Conservation (phyloP, 352 stramenopile genomes). For the Globisporangium camurandrum region DNA sequence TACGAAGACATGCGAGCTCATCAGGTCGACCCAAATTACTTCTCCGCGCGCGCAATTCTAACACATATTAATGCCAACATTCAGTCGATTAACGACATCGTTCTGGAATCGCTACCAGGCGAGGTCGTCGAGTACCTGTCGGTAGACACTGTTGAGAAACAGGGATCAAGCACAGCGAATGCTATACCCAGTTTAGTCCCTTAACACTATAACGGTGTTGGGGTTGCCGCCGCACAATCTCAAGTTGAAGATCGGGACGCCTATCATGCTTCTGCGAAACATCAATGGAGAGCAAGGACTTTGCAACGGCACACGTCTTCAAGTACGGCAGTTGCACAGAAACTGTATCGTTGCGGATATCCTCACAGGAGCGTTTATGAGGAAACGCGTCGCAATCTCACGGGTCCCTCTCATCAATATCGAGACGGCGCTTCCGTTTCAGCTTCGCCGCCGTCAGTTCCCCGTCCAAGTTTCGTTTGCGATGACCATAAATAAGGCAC, state of each 20-base stretch:
- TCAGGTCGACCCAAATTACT: neutral
- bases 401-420: slow-evolving; percentile 14
- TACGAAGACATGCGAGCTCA: neutral
- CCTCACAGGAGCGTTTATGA: slow-evolving; percentile 13
- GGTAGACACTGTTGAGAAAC: neutral
- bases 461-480: slow-evolving; percentile 17
- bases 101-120: neutral
- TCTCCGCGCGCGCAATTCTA: neutral
- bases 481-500: slow-evolving; percentile 32
- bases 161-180: neutral
- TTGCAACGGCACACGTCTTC: slow-evolving; percentile 19
- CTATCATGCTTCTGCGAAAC: slow-evolving; percentile 25
- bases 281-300: slow-evolving; percentile 17
- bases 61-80: neutral
- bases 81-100: neutral
- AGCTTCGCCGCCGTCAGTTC: slow-evolving; percentile 17
- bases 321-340: slow-evolving; percentile 15
- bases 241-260: slow-evolving; percentile 13
- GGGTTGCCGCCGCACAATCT: slow-evolving; percentile 22
- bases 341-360: slow-evolving; percentile 23
- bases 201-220: slow-evolving; percentile 15
- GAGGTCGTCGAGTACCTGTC: neutral
- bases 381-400: slow-evolving; percentile 14
- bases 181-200: slow-evolving; percentile 1
- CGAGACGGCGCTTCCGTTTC: slow-evolving; percentile 14